Base-by-base conservation (phyloP, 2,329 filamentous ascomycete genomes). In the Ustilaginoidea virens region DNA sequence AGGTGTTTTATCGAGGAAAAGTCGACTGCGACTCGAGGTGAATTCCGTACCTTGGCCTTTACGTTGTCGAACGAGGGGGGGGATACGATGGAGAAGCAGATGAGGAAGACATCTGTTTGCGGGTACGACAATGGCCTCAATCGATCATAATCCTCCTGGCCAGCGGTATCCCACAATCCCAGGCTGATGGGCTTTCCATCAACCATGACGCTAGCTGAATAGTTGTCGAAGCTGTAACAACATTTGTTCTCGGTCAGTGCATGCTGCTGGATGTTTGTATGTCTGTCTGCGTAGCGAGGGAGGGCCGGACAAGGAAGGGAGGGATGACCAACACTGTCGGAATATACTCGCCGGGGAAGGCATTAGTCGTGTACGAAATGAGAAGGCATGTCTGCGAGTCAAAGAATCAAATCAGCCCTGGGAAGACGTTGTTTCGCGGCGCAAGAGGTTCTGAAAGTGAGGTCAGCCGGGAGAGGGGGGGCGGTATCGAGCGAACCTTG, bases 291-390 rank as follows among this genome's bases (percentile, higher is more conserved):
- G 24, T 7, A 17, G 10, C 13, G 8, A 16, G 24, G 17, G 8
- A 24, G 22, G 8, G 22, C 22, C 9, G 30, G 28, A 14, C 21
- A 21, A 20, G 28, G 33, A 17, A 19, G 25, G 30, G 21, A 23
- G 37, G 20, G 26, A 31, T 22, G n/a, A 66, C 78, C 57, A 62
- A 90, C 80, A 98, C 90, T 46, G 90, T 98, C 42, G 90, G 90
- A 46, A 98, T 96, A 60, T 98, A 98, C 68, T 98, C 90, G 57
- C 90, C 90, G n/a, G 90, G 90, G 56, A 98, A 98, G 41, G 90
- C 90, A 64, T 96, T 98, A 39, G 90, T 98, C 39, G 90, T 96
- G 64, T 98, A 98, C 30, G 87, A 96, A 55, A 98, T 98, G 47
- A 98, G 76, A 35, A 98, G 76, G 66, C 90, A 98, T 68, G 90